Evolutionary conservation across 345 rosid species (phyloP).

Genomic region (Hibiscus tridactylites): DNA sequence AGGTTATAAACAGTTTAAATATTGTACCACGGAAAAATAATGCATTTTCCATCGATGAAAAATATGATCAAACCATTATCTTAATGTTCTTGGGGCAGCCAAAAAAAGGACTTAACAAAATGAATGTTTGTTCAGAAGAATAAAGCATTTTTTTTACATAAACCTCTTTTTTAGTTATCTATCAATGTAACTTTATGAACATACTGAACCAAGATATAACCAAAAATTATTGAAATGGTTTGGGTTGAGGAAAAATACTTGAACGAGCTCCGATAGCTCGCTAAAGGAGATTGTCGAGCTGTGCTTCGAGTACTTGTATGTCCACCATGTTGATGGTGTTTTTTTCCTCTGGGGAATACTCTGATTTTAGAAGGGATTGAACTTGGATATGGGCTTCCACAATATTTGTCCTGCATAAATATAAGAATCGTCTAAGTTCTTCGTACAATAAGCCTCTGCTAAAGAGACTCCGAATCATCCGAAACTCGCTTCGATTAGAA

Average conservation of each 20-base stretch:
- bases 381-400: conserved; percentile 92
- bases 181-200: not conserved
- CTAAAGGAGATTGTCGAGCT: conserved; percentile 61
- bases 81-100: not conserved
- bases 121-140: not conserved
- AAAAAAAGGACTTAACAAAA: not conserved
- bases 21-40: too few species aligned
- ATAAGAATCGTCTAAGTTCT: not conserved
- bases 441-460: not conserved
- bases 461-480: not conserved
- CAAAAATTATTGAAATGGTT: not conserved
- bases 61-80: not conserved
- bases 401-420: conserved; percentile 70
- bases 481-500: not conserved
- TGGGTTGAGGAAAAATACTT: not conserved
- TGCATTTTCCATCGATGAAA: not conserved
- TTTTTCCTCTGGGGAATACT: conserved; percentile 73
- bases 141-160: not conserved
- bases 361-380: conserved; percentile 54
- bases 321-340: conserved; percentile 54
- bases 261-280: not conserved
- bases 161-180: not conserved
- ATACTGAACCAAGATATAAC: not conserved
- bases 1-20: too few species aligned
- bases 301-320: conserved; percentile 54